These are phyloP conservation scores for Sicyos baderoa DNA, from an alignment of 306 rosid species.

Conservation along the genomic window DNA sequence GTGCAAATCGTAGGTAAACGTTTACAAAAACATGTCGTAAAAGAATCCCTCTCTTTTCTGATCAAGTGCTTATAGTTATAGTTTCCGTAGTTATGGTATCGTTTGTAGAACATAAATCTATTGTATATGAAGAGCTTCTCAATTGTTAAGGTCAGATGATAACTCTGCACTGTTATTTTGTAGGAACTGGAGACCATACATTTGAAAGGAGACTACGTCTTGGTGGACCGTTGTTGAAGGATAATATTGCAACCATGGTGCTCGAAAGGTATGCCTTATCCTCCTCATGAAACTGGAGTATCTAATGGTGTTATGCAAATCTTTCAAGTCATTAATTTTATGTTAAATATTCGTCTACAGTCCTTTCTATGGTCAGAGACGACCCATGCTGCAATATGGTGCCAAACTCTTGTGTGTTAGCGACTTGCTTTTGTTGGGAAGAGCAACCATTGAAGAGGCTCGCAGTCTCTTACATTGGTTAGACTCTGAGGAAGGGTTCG, in stretches of 20 bases:
- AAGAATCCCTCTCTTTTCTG: neutral
- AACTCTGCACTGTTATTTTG: neutral
- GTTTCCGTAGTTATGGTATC: too few relatives aligned
- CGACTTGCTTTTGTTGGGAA: conserved; percentile 91
- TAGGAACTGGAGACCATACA: conserved; percentile 94
- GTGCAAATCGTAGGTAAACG: too few relatives aligned
- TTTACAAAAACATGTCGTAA: too few relatives aligned
- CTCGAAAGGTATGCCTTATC: conserved; percentile 71
- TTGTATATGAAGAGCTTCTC: conserved; percentile 4
- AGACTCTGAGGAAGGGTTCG: conserved; percentile 77
- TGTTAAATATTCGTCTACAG: conserved; percentile 40
- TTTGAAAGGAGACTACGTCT: conserved; percentile 87
- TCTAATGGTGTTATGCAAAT: conserved; percentile 1
- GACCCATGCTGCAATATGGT: conserved; percentile 80
- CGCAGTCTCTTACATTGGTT: conserved; percentile 87
- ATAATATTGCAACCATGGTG: conserved; percentile 94
- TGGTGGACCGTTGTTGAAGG: conserved; percentile 80
- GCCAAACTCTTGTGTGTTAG: conserved; percentile 93
- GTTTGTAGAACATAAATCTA: neutral
- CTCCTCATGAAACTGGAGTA: conserved; percentile 10
- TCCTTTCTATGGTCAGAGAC: conserved; percentile 96
- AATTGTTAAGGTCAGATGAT: neutral
- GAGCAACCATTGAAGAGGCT: conserved; percentile 92
- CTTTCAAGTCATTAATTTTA: conserved; percentile 12
- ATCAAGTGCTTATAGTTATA: neutral